Percentiles rank a stretch among this genome's conserved stretches.
These are phyloP conservation scores for Penicillium sp. DNA, from an alignment of 2,329 filamentous ascomycete genomes.

Conservation along the genomic window DNA sequence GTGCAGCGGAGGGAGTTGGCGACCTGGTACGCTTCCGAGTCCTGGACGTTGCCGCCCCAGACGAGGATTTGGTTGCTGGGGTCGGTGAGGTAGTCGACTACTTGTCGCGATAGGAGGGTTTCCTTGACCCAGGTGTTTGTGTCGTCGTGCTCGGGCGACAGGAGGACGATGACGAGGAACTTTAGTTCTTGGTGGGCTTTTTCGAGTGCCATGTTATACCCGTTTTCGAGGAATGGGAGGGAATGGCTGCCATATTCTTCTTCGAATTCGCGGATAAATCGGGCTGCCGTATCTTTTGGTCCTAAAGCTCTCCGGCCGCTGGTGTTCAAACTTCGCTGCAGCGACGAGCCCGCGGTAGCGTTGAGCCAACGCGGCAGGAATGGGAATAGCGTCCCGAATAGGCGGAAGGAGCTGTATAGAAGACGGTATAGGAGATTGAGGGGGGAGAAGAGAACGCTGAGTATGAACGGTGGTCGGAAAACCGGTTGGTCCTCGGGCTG, in stretches of 20 bases:
- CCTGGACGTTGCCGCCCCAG: conserved; percentile 90
- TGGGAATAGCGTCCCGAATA: conserved; percentile 73
- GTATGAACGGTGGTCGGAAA: conserved; percentile 68
- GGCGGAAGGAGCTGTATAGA: conserved; percentile 62
- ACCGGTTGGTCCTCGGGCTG: conserved; percentile 62
- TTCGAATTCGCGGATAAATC: conserved; percentile 90
- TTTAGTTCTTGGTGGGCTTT: conserved; percentile 85
- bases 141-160: conserved; percentile 93
- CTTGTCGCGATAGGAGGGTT: conserved; percentile 72
- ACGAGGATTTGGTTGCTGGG: conserved; percentile 75
- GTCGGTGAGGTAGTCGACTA: conserved; percentile 70
- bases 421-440: conserved; percentile 74
- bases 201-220: conserved; percentile 89
- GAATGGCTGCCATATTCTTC: conserved; percentile 72
- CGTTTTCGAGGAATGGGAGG: conserved; percentile 78
- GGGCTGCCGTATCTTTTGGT: conserved; percentile 79
- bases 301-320: conserved; percentile 71
- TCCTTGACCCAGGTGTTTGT: conserved; percentile 76
- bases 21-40: conserved; percentile 92
- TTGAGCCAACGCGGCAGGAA: conserved; percentile 67
- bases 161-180: conserved; percentile 80
- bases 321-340: conserved; percentile 52
- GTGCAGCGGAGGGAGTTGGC: conserved; percentile 81
- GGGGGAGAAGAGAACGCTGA: conserved; percentile 75
- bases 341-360: conserved; percentile 43